These are phyloP conservation scores for Neopestalotiopsis clavispora DNA, from an alignment of 2,329 filamentous ascomycete species.

Conservation along the genomic window DNA sequence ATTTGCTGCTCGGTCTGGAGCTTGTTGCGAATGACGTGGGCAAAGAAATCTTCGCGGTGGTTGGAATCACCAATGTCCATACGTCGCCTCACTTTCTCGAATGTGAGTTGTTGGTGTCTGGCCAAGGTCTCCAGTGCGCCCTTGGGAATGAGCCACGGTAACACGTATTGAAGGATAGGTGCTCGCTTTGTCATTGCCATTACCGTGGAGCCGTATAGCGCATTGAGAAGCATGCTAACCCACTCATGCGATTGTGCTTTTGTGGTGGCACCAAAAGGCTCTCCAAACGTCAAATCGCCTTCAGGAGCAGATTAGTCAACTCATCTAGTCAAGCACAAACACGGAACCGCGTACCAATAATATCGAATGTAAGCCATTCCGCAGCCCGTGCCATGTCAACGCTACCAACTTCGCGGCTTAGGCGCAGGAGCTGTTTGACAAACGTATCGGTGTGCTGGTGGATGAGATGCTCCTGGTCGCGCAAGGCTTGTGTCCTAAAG, in stretches of 20 bases:
- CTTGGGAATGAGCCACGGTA: constrained; percentile 5
- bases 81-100: constrained; percentile 22
- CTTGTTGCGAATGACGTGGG: constrained; percentile 19
- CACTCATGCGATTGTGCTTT: constrained; percentile 21
- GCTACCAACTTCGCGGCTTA: constrained; percentile 8
- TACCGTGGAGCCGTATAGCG: constrained; percentile 18
- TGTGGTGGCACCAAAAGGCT: constrained; percentile 25
- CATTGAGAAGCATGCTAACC: constrained; percentile 23
- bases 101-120: constrained; percentile 19
- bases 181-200: constrained; percentile 22
- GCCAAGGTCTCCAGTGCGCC: constrained; percentile 9
- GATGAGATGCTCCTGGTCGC: constrained; percentile 29
- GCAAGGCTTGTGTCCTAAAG: constrained; percentile 26
- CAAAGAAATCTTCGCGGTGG: constrained; percentile 23
- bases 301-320: neutral
- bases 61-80: constrained; percentile 23
- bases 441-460: constrained; percentile 26
- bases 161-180: constrained; percentile 18
- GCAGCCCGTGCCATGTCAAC: constrained; percentile 26
- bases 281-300: constrained; percentile 26
- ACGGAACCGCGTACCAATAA: constrained; percentile 21
- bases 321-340: neutral
- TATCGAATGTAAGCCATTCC: constrained; percentile 31
- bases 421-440: constrained; percentile 22
- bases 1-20: constrained; percentile 20